These are phyloP conservation scores for Spatholobus suberectus DNA, from an alignment of 306 rosid species.

Conservation along the genomic window DNA sequence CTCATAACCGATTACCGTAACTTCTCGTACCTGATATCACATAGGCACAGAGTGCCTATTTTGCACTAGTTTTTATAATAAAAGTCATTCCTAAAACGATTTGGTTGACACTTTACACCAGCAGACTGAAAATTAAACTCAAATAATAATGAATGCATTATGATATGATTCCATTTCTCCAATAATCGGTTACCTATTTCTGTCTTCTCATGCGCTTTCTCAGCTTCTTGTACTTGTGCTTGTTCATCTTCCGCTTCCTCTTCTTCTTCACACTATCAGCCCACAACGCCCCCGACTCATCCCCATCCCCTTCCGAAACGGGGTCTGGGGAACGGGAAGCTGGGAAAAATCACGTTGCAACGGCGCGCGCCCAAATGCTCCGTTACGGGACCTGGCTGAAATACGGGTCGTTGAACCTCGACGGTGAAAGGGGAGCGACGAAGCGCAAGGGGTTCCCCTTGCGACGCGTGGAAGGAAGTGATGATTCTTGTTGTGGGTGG, in stretches of 20 bases:
- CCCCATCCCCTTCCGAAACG: constrained; percentile 46
- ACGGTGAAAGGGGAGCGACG: not conserved
- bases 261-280: too few relatives aligned
- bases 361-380: not conserved
- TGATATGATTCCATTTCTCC: not conserved
- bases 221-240: constrained; percentile 59
- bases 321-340: constrained; percentile 35
- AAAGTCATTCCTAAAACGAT: too few relatives aligned
- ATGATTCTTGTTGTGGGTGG: not conserved
- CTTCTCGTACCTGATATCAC: too few relatives aligned
- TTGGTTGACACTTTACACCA: too few relatives aligned
- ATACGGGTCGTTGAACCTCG: not conserved
- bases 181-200: not conserved
- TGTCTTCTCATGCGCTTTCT: constrained; percentile 44
- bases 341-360: constrained; percentile 45
- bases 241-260: constrained; percentile 67
- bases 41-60: too few relatives aligned
- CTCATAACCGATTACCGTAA: too few relatives aligned
- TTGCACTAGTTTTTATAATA: too few relatives aligned
- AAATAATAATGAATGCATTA: not conserved
- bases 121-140: too few relatives aligned
- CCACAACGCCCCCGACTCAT: too few relatives aligned
- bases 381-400: not conserved
- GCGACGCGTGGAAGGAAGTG: too few relatives aligned
- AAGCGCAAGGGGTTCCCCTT: not conserved